Percentiles rank a stretch among this genome's conserved stretches.
phyloP scores from a whole-genome alignment of 768 basidiomycete genomes.

The Calocybe gangraenosa region DNA sequence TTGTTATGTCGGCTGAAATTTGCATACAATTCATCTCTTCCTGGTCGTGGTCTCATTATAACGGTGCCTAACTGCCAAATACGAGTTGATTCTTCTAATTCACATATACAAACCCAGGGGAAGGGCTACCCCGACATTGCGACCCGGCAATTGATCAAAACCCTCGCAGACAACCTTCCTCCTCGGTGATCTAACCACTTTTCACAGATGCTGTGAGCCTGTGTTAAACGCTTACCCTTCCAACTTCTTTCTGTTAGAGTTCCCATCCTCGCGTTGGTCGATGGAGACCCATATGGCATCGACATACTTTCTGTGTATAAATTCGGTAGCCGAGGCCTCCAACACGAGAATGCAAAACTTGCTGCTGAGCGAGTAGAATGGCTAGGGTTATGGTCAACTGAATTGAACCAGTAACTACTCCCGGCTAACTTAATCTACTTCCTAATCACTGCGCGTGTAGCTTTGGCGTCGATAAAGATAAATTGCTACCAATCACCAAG shows the following conservation, averaged over 20 bases:
- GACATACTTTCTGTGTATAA: slow-evolving; percentile 90
- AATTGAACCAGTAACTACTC: slow-evolving; percentile 53
- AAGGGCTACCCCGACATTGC: slow-evolving; percentile 97
- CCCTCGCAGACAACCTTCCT: slow-evolving; percentile 64
- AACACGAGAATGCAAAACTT: slow-evolving; percentile 67
- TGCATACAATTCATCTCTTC: slow-evolving; percentile 40
- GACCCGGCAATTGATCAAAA: slow-evolving; percentile 79
- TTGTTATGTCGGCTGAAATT: slow-evolving; percentile 64
- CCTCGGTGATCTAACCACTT: slow-evolving; percentile 37
- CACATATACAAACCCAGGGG: slow-evolving; percentile 52
- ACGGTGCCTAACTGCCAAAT: slow-evolving; percentile 46
- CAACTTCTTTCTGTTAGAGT: slow-evolving; percentile 40
- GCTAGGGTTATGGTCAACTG: slow-evolving; percentile 73
- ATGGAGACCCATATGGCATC: slow-evolving; percentile 88
- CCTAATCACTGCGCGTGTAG: slow-evolving; percentile 28
- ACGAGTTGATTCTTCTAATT: neutral
- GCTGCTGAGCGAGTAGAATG: slow-evolving; percentile 69
- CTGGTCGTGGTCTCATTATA: slow-evolving; percentile 69
- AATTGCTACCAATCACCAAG: slow-evolving; percentile 62
- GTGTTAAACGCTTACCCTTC: neutral
- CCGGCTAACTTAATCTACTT: neutral
- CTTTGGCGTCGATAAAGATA: slow-evolving; percentile 54
- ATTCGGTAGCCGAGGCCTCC: slow-evolving; percentile 67
- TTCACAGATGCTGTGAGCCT: neutral
- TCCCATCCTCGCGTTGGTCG: slow-evolving; percentile 77